Conservation (phyloP, 345 rosid species). For the Physaria fendleri region DNA sequence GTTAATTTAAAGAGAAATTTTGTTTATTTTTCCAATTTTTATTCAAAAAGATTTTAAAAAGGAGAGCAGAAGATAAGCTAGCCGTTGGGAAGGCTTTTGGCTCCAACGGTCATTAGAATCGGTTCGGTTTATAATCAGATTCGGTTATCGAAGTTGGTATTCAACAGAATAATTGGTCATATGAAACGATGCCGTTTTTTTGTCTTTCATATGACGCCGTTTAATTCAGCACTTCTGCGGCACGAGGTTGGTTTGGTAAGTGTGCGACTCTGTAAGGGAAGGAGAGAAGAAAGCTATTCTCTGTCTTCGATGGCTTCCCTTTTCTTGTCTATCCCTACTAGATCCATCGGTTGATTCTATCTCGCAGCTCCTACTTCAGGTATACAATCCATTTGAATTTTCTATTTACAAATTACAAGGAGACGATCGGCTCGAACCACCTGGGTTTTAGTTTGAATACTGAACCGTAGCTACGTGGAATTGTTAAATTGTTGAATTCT, state of each 20-base stretch:
- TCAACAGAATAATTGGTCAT: not conserved
- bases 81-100: conserved; percentile 23
- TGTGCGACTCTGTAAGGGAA: not conserved
- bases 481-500: too few species aligned
- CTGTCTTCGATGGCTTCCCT: conserved; percentile 13
- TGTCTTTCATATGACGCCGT: not conserved
- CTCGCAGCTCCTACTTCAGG: conserved; percentile 97
- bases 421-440: not conserved
- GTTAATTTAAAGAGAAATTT: conserved; percentile 4
- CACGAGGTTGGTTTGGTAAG: not conserved
- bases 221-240: not conserved
- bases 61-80: not conserved
- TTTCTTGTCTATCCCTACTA: too few species aligned
- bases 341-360: conserved; percentile 88
- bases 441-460: not conserved
- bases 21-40: not conserved
- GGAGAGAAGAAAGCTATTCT: not conserved
- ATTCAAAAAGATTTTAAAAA: not conserved
- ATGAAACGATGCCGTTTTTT: not conserved
- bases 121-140: conserved; percentile 16
- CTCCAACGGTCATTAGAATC: conserved; percentile 24
- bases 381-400: conserved; percentile 14
- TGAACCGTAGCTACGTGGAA: not conserved
- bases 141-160: not conserved
- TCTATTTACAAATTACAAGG: not conserved